Conservation (phyloP, 2,329 filamentous ascomycete genomes). For the Paecilomyces sp. region DNA sequence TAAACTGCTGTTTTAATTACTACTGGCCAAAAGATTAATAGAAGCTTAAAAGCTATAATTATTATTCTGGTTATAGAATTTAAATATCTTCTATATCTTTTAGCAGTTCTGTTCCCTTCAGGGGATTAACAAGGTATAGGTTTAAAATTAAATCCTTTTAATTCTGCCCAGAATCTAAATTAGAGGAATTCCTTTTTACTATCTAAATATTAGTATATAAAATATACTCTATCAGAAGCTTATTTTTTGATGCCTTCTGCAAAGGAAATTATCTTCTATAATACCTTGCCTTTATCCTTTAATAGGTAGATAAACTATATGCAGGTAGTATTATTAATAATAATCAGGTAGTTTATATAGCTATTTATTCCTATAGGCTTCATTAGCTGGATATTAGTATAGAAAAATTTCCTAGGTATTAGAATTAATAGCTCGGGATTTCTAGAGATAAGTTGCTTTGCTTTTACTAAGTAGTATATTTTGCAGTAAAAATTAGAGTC, state of each 20-base stretch:
- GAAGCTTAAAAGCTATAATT: neutral
- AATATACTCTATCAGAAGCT: neutral
- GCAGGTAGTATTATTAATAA: neutral
- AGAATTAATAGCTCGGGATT: neutral
- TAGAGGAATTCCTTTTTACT: neutral
- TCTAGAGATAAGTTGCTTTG: neutral
- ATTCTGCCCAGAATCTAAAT: neutral
- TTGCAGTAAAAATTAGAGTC: neutral
- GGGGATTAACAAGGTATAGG: neutral
- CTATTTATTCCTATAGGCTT: neutral
- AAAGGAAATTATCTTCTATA: neutral
- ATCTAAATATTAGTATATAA: neutral
- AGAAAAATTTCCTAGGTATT: neutral
- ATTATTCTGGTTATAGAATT: neutral
- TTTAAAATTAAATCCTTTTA: neutral
- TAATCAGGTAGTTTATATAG: neutral
- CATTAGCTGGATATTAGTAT: neutral
- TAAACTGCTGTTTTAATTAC: no score
- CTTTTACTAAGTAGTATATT: neutral
- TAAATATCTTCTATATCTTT: neutral
- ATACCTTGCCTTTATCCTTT: neutral
- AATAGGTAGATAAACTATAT: no score
- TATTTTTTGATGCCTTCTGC: neutral
- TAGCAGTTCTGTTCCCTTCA: neutral
- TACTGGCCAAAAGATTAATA: no score